These are phyloP conservation scores for Zea mays DNA, from an alignment of 176 grass and related monocot species.

Conservation along the genomic window Zm-B73-REFERENCE-NAM-5.0 NC_050096.1:279497501-279498000, in stretches of 20 bases:
- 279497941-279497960: constrained; percentile 99
- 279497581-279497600: constrained; percentile 4
- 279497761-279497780: neutral
- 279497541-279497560: constrained; percentile 68
- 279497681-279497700: neutral
- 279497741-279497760: neutral
- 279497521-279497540: constrained; percentile 65
- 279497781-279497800: neutral
- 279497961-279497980: constrained; percentile 94
- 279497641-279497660: neutral
- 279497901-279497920: neutral
- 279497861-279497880: neutral
- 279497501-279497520: constrained; percentile 74
- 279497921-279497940: constrained; percentile 66
- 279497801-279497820: neutral
- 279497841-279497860: neutral
- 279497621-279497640: neutral
- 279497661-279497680: neutral
- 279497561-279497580: constrained; percentile 63
- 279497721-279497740: neutral
- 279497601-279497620: neutral
- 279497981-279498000: constrained; percentile 98
- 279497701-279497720: constrained; percentile 1
- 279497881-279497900: neutral
- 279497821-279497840: neutral